Evolutionary conservation across 345 rosid species (phyloP), one percentile per base, ranked within the genome.

Genomic region (Dipteronia sinensis): DNA sequence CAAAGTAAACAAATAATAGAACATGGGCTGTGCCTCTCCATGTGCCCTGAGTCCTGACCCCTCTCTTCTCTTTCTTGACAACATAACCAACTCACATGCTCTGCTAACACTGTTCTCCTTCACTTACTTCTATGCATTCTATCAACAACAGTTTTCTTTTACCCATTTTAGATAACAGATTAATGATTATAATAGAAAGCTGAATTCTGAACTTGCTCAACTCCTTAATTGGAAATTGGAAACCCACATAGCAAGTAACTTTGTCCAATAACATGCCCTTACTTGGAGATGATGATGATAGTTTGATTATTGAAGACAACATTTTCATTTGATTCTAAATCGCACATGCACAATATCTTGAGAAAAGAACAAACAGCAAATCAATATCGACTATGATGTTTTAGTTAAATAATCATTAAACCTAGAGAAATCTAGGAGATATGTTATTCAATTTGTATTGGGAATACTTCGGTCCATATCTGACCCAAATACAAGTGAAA

Each of bases 81-180:
- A 53, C 69, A 62, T 8, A 74, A 63, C 67, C 51, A 20, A 62
- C 47, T 23, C 80, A 77, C 75, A 71, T 77, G 80, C 71, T 23
- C 10, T 6, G 16, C 34, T 25, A 34, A 10, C 49, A 20, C 34
- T 64, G 69, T 64, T 42, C 61, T 47, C 58, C 2, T 42, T 61
- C 23, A n/a, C 27, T 19, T 27, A 25, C 44, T 74, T 59, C 64
- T 23, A 16, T 16, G 42, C 56, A 22, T 59, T 59, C 56, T 49
- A 31, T 22, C 27, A 53, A 51, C 27, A 53, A 51, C 59, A 0
- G 51, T 9, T 20, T 16, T 31, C n/a, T 53, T 53, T 9, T 59
- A 59, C 51, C 23, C 58, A 16, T 62, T 62, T 44, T 44, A 44
- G 44, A 44, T 62, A 46, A 63, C 65, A 20, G 38, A 40, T n/a